Percentiles rank a stretch among this genome's conserved stretches.
Conservation (phyloP, 352 stramenopile species). For the Pythium aquatile region DNA sequence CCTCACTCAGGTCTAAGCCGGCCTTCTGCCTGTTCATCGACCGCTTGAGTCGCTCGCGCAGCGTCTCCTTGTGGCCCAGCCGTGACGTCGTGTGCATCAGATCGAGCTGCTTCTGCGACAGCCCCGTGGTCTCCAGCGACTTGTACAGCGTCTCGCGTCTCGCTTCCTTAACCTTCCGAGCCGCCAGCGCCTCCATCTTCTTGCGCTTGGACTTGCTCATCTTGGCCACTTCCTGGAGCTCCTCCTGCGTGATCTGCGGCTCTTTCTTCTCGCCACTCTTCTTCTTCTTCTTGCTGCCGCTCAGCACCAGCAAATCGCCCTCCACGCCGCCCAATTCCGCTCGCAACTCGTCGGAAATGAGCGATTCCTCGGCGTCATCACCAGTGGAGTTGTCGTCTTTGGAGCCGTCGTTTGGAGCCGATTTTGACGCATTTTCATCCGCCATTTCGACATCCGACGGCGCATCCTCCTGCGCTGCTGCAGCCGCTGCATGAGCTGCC, state of each 20-base stretch:
- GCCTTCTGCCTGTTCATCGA: conserved; percentile 78
- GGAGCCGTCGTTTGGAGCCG: conserved; percentile 19
- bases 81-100: conserved; percentile 76
- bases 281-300: conserved; percentile 49
- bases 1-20: conserved; percentile 51
- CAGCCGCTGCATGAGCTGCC: conserved; percentile 10
- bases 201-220: conserved; percentile 84
- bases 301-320: conserved; percentile 61
- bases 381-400: no score
- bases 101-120: conserved; percentile 63
- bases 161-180: conserved; percentile 76
- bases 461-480: conserved; percentile 18
- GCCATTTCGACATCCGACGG: conserved; percentile 9
- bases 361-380: conserved; percentile 20
- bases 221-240: conserved; percentile 59
- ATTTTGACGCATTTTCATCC: conserved; percentile 11
- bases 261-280: conserved; percentile 52
- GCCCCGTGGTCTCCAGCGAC: conserved; percentile 59
- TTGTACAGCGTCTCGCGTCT: conserved; percentile 75
- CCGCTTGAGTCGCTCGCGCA: conserved; percentile 73
- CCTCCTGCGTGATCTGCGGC: conserved; percentile 43
- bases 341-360: conserved; percentile 68
- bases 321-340: conserved; percentile 62
- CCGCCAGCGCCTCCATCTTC: conserved; percentile 74
- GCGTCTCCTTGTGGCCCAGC: conserved; percentile 80